phyloP scores from a whole-genome alignment of 2,329 filamentous ascomycete genomes.

The Allantophomopsis lycopodina region DNA sequence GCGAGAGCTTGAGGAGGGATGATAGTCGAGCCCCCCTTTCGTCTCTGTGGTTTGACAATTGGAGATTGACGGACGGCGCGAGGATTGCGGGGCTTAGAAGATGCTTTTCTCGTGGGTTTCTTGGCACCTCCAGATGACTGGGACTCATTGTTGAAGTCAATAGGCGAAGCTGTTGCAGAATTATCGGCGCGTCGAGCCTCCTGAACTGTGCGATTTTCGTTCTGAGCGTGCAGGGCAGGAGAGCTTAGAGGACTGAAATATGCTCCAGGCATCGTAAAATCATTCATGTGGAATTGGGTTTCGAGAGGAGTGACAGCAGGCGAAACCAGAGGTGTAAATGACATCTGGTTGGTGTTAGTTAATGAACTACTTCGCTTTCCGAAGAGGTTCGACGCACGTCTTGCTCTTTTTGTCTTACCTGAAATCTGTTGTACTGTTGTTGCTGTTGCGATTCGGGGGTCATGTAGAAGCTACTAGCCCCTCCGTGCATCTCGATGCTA shows the following conservation, averaged over 20 bases:
- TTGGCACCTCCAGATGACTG: slow-evolving; percentile 11
- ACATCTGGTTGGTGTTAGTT: slow-evolving; percentile 33
- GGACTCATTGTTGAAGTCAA: slow-evolving; percentile 14
- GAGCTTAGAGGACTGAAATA: slow-evolving; percentile 80
- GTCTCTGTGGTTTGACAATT: slow-evolving; percentile 23
- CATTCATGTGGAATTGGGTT: slow-evolving; percentile 43
- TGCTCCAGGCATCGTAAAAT: slow-evolving; percentile 45
- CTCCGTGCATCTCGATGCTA: slow-evolving; percentile 60
- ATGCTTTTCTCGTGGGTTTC: slow-evolving; percentile 10
- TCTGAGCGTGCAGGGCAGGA: slow-evolving; percentile 64
- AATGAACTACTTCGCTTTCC: too few relatives aligned
- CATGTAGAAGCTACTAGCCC: slow-evolving; percentile 38
- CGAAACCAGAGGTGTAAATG: slow-evolving; percentile 70
- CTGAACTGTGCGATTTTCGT: slow-evolving; percentile 27
- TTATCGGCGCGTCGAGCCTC: slow-evolving; percentile 24
- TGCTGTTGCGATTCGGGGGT: slow-evolving; percentile 39
- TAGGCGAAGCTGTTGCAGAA: slow-evolving; percentile 16
- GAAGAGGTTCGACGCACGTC: slow-evolving; percentile 31
- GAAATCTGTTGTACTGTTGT: slow-evolving; percentile 44
- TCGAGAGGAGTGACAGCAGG: slow-evolving; percentile 76
- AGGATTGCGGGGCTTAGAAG: slow-evolving; percentile 10
- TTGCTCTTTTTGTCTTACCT: slow-evolving; percentile 53
- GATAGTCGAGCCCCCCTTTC: slow-evolving; percentile 27
- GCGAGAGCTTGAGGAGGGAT: slow-evolving; percentile 26
- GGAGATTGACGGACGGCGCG: slow-evolving; percentile 23